Base-by-base conservation (phyloP, 768 basidiomycete genomes). In the Suillus subaureus region DNA sequence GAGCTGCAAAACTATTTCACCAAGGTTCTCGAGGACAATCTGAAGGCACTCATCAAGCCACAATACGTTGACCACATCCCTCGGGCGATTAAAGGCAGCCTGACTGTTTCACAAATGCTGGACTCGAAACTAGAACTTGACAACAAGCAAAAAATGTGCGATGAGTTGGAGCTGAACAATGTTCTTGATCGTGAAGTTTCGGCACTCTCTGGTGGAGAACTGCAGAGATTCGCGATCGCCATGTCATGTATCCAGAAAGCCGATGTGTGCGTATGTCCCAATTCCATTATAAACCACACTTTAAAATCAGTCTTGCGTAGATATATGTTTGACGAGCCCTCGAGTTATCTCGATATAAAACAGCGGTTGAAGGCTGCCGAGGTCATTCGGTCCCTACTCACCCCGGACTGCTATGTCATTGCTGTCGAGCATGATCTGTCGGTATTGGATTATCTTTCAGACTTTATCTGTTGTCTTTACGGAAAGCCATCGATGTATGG, bases 51-150 rank as follows among this genome's bases (percentile, higher is more conserved):
- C 67, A 99, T 99, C 78, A 99, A 99, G 79, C 97, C 97, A 1
- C 97, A 99, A 86, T 99, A 99, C 76, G 97, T 99, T 69, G 97
- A 99, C 77, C 96, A 99, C 77, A 98, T 99, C 72, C 97, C 97
- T 5, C 88, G 91, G 51, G 94, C 95, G 47, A 93, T 99, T 84
- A 97, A 99, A 79, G 95, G 91, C 62, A 83, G 81, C 57, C 85
- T 93, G 84, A 91, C 90, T 3, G 96, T 99, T 33, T 81, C 84
- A 7, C 83, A 94, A 73, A 98, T 99, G 97, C 87, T 99, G 67
- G 91, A 96, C 72, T 87, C 87, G 35, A 98, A 98, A 80, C 79
- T 90, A 37, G 95, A 99, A 76, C 83, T 87, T 18, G 89, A 94
- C 73, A 97, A 97, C 82, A 92, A 95, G 78, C 85, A 94, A 73